Percentiles rank a stretch among this genome's conserved stretches.
Evolutionary conservation across 371 early-diverging fungal genomes (phyloP).

Genomic region (Phascolomyces articulosus): DNA sequence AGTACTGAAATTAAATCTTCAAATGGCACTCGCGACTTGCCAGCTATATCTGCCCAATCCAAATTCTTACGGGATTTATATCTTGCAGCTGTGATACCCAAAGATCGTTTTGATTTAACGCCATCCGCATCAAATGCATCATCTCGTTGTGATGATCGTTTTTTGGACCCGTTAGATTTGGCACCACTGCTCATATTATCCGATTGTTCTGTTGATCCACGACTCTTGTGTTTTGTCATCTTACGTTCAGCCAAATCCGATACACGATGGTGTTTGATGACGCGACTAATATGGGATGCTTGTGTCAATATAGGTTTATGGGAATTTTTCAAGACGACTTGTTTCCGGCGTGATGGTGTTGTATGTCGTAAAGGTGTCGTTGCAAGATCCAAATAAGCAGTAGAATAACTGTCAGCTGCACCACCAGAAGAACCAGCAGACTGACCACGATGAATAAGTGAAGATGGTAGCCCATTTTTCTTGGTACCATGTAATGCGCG

Average conservation of each 20-base stretch:
- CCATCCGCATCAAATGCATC: constrained; percentile 18
- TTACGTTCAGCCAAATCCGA: background rate
- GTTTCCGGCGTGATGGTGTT: constrained; percentile 20
- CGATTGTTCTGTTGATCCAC: constrained; percentile 5
- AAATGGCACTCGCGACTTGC: constrained; percentile 55
- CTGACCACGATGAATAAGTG: constrained; percentile 1
- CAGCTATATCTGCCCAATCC: constrained; percentile 51
- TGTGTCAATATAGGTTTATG: constrained; percentile 9
- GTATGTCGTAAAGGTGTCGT: constrained; percentile 26
- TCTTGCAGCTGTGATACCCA: constrained; percentile 50
- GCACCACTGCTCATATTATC: background rate
- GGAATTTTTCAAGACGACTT: constrained; percentile 2
- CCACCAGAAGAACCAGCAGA: background rate
- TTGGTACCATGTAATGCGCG: background rate
- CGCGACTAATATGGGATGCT: constrained; percentile 7
- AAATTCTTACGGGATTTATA: constrained; percentile 45
- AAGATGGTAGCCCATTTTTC: background rate
- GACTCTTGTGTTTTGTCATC: background rate
- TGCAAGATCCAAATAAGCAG: constrained; percentile 46
- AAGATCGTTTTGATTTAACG: constrained; percentile 33
- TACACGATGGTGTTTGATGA: background rate
- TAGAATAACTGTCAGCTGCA: constrained; percentile 16
- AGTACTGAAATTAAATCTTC: constrained; percentile 65
- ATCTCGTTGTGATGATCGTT: background rate
- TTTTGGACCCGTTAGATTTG: constrained; percentile 1